A percentile compares a stretch with the other conserved stretches of the same genome.
These are phyloP conservation scores for Aspergillus ustus DNA, from an alignment of 2,329 filamentous ascomycete genomes.

Conservation along the genomic window DNA sequence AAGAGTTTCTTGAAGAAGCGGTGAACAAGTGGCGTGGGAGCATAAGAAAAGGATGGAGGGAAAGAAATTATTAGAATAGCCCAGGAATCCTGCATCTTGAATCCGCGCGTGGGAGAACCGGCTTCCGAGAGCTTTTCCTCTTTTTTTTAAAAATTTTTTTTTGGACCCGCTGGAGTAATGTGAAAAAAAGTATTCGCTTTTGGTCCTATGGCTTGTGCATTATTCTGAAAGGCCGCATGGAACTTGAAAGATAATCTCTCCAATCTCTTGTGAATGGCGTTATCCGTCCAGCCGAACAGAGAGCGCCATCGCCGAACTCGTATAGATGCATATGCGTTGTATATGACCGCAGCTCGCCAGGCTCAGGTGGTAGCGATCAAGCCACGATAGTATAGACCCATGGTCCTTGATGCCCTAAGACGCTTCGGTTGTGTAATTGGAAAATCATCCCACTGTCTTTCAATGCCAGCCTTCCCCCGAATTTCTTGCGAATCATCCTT, in stretches of 20 bases:
- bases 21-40: slow-evolving; percentile 21
- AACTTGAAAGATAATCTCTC: neutral
- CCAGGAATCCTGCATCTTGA: slow-evolving; percentile 8
- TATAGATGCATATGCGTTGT: neutral
- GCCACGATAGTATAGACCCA: slow-evolving; percentile 9
- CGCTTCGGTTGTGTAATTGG: neutral
- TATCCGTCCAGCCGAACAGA: neutral
- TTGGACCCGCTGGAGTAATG: neutral
- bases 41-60: slow-evolving; percentile 9
- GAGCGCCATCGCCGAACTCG: neutral
- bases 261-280: neutral
- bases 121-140: neutral
- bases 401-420: slow-evolving; percentile 9
- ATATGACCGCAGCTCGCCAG: neutral
- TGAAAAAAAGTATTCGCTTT: neutral
- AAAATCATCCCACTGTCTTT: neutral
- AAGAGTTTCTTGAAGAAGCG: slow-evolving; percentile 23
- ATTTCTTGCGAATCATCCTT: neutral
- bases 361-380: slow-evolving; percentile 7
- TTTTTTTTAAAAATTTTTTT: neutral
- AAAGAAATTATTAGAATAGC: slow-evolving; percentile 8
- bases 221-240: neutral
- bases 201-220: slow-evolving; percentile 9
- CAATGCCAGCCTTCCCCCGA: neutral
- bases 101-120: neutral